Evolutionary conservation across 192 early-diverging fungal species (phyloP), one percentile per base, ranked within the genome.

Genomic region (Haplosporangium gracile): DNA sequence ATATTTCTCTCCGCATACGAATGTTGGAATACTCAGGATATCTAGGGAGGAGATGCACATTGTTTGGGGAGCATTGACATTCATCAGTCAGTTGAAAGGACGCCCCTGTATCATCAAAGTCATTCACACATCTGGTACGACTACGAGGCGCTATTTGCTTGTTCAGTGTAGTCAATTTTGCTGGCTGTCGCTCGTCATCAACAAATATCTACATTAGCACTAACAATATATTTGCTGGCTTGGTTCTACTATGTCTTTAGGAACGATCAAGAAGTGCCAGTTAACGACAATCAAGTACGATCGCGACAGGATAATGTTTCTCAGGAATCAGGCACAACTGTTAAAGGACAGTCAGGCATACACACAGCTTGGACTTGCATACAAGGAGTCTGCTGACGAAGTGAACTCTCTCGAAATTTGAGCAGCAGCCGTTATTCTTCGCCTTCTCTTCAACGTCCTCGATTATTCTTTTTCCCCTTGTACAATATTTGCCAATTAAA

Each of bases 1-100:
- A 75, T 91, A 91, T 70, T 91, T 84, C 81, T 91, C 90, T 8
- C 77, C 87, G 16, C 82, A 87, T 38, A 91, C 90, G 34, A 88
- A 88, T 68, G 82, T 91, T 55, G 90, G 90, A 0, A 87, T 91
- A 47, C 16, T 91, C 1, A 83, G 90, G 77, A 82, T 89, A 68
- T 83, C 90, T 7, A 73, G 90, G 74, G 90, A 91, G 49, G 82
- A 89, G 49, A 65, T 87, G 53, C 82, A 87, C 32, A 87, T 89
- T 45, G 80, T 88, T 11, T 89, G 89, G 83, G 81, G 83, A n/a
- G 89, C 89, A 45, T 71, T 91, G 20, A 89, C 89, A 16, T 91
- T 91, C 65, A 89, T 91, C 9, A 82, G 72, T 68, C 78, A 87
- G n/a, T 78, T 91, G 45, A 88, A 88, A 16, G 84, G 84, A 22